Base-by-base conservation (phyloP, 208 protist species). In the Leishmania major region DNA sequence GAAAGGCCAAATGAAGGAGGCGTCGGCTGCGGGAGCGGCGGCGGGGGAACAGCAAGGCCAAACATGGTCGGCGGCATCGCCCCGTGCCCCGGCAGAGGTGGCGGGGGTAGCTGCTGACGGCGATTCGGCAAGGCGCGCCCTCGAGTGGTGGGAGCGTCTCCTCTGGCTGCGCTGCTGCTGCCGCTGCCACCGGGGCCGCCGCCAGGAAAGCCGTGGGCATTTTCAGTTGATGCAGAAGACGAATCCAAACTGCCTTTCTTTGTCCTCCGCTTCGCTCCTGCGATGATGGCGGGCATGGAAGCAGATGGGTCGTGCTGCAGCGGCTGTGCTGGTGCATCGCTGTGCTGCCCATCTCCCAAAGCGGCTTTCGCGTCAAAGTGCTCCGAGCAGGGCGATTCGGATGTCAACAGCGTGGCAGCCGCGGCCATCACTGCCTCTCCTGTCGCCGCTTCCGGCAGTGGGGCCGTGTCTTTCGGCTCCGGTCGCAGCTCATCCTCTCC, bases 401-500 rank as follows among this genome's bases (percentile, higher is more conserved):
- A 59, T 51, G 81, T 66, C 40, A 59, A 77, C 25, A 79, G 66
- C 35, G 78, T 53, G 51, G 53, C 49, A 0, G 45, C 64, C 47
- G 45, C 77, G 10, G 70, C 28, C 45, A 53, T 49, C 75, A 47
- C 25, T 31, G 57, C 19, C 4, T 40, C 75, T 35, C 31, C 53
- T 40, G 57, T 51, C 59, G 66, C n/a, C 55, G 73, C 47, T 22
- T 72, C 55, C 62, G 75, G 49, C n/a, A n/a, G 1, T 62, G 73
- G 31, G 19, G 73, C 31, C 47, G 73, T 70, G 55, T 78, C 82
- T 53, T 57, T 67, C 49, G 87, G 74, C 80, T 97, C 91, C 6
- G 67, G 43, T 4, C 94, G 86, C 78, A 97, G 84, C 78, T 97
- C 94, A 7, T 84, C 86, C 62, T 89, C 84, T 57, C 94, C 91